Evolutionary conservation across 768 basidiomycete species (phyloP).

Genomic region (Lactarius trivialis): DNA sequence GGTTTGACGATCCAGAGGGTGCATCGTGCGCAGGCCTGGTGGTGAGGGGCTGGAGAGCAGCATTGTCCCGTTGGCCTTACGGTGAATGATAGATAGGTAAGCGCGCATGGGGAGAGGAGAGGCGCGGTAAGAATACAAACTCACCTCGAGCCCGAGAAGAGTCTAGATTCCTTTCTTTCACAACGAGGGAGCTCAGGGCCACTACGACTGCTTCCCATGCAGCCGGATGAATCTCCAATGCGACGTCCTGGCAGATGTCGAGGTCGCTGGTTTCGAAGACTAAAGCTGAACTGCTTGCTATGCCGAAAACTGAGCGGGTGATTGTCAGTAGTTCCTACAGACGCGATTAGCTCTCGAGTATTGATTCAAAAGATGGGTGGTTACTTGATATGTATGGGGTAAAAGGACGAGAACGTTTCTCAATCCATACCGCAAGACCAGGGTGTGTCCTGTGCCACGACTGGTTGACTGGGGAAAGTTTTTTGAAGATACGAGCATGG

Average conservation of each 20-base stretch:
- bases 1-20: not conserved
- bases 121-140: not conserved
- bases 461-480: constrained; percentile 4
- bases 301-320: not conserved
- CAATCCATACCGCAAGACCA: constrained; percentile 2
- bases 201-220: constrained; percentile 16
- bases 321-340: constrained; percentile 6
- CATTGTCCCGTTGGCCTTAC: not conserved
- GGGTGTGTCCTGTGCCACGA: not conserved
- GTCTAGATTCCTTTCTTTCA: not conserved
- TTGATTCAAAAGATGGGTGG: not conserved
- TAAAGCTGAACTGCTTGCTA: not conserved
- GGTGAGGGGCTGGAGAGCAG: not conserved
- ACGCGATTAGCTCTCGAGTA: not conserved
- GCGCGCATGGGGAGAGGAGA: not conserved
- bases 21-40: not conserved
- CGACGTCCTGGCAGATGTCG: constrained; percentile 13
- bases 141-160: constrained; percentile 1
- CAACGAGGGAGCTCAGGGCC: constrained; percentile 3
- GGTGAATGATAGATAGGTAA: not conserved
- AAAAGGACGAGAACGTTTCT: constrained; percentile 14
- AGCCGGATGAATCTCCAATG: constrained; percentile 13
- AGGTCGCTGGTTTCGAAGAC: constrained; percentile 18
- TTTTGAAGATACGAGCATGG: constrained; percentile 15
- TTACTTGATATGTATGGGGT: constrained; percentile 8